Evolutionary conservation across 495 filamentous ascomycete genomes (phyloP), one percentile per base, ranked within the genome.

Genomic region (Hypomontagnella monticulosa): DNA sequence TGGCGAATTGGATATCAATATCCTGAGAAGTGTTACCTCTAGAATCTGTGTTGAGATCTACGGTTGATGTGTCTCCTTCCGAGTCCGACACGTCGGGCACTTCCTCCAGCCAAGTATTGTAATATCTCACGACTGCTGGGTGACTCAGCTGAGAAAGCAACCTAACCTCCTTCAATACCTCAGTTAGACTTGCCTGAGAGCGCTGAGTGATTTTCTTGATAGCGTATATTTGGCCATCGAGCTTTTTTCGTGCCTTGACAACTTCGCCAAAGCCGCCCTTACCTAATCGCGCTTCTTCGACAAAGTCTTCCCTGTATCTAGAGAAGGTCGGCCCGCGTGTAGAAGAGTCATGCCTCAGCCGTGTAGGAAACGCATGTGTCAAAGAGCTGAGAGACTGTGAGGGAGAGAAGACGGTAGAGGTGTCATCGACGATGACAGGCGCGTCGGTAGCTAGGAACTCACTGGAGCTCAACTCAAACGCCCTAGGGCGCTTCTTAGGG

Each of bases 211-310:
- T 96, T 71, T 97, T 97, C 75, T 99, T 99, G 63, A 99, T 88
- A 3, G 95, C 95, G 81, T 99, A 99, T 9, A 96, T 86, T 51
- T 91, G 89, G 7, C 92, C 91, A 76, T 98, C 94, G 5, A 97
- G 84, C 75, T 93, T 96, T 69, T 97, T 96, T 57, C 96, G 85
- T 5, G 95, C 94, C 73, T 94, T 93, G 41, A 99, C 93, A n/a
- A 99, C 95, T 77, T 97, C 91, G 27, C 96, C 95, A 75, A 96
- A 99, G 1, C 94, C 96, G 12, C 95, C 95, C 76, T 92, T 95
- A 20, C 96, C 95, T 15, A 99, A 80, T 1, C 89, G 87, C 14
- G 92, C 93, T 59, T 91, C 87, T 75, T 98, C 94, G 16, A 91
- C 88, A 71, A 96, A 99, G 68, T 98, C 96, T 69, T 89, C 89